Evolutionary conservation across 2,329 filamentous ascomycete genomes (phyloP).

Genomic region (Graphilbum ipis-grandicollis): DNA sequence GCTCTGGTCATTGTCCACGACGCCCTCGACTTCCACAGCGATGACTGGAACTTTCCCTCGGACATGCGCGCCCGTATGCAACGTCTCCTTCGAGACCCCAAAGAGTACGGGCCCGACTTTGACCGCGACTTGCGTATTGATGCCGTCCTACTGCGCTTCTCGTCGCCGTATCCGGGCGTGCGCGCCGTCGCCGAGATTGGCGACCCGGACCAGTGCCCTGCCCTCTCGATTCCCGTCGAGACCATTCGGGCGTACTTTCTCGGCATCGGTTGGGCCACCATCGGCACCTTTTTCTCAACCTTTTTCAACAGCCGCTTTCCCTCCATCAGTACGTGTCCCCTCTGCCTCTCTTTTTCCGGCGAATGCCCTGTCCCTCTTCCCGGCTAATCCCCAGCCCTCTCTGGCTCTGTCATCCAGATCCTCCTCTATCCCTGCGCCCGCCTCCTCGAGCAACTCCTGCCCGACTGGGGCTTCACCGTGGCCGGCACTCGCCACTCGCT

Average conservation of each 20-base stretch:
- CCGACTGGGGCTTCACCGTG: slow-evolving; percentile 25
- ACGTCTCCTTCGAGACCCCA: slow-evolving; percentile 18
- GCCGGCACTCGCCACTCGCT: slow-evolving; percentile 20
- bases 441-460: slow-evolving; percentile 23
- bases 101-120: slow-evolving; percentile 22
- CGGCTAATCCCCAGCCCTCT: slow-evolving; percentile 10
- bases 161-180: slow-evolving; percentile 24
- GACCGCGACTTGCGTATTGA: slow-evolving; percentile 23
- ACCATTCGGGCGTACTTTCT: slow-evolving; percentile 25
- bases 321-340: slow-evolving; percentile 14
- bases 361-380: background rate
- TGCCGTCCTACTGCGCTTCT: slow-evolving; percentile 21
- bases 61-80: slow-evolving; percentile 24
- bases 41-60: slow-evolving; percentile 26
- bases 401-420: slow-evolving; percentile 23
- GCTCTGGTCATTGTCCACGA: slow-evolving; percentile 21
- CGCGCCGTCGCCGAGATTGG: slow-evolving; percentile 22
- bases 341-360: background rate
- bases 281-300: slow-evolving; percentile 21
- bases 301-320: slow-evolving; percentile 24
- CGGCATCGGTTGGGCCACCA: slow-evolving; percentile 20
- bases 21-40: slow-evolving; percentile 20
- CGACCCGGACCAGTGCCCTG: too few species aligned
- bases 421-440: slow-evolving; percentile 28
- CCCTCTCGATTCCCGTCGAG: slow-evolving; percentile 20